phyloP scores from a whole-genome alignment of 2,329 filamentous ascomycete genomes.

The Ceratocystis destructans region DNA sequence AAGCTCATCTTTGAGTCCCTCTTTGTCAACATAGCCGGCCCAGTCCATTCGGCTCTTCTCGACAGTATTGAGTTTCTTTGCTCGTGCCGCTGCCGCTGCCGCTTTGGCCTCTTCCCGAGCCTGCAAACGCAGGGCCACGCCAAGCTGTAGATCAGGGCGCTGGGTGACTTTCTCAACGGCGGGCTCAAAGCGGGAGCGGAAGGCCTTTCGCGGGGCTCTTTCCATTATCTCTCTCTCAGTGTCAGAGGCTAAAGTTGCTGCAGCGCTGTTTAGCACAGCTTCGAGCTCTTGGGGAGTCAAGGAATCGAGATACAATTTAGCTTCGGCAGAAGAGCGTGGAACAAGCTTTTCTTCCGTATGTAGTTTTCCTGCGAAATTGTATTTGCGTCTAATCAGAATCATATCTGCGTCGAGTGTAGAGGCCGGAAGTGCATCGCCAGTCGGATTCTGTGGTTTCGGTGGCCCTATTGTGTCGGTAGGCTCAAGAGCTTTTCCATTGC shows the following conservation, averaged over 20 bases:
- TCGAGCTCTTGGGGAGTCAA: conserved; percentile 21
- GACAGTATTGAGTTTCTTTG: conserved; percentile 53
- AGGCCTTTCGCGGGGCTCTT: conserved; percentile 40
- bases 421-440: background rate
- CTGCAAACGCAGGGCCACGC: conserved; percentile 36
- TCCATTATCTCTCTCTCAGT: conserved; percentile 17
- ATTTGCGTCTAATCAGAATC: conserved; percentile 55
- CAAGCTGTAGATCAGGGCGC: conserved; percentile 45
- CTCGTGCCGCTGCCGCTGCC: background rate
- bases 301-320: conserved; percentile 44
- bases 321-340: conserved; percentile 49
- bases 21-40: conserved; percentile 57
- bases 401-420: conserved; percentile 26
- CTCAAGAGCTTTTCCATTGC: background rate
- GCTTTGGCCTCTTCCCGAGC: conserved; percentile 38
- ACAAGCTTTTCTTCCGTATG: conserved; percentile 61
- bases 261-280: conserved; percentile 12
- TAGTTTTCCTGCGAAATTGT: conserved; percentile 60
- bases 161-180: conserved; percentile 31
- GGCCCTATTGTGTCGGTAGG: background rate
- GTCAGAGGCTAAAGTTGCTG: conserved; percentile 18
- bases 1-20: conserved; percentile 56
- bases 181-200: conserved; percentile 51
- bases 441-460: background rate
- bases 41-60: conserved; percentile 63